Base-by-base conservation (phyloP, 176 grass and related monocot species). In the Triticum turgidum region DNA sequence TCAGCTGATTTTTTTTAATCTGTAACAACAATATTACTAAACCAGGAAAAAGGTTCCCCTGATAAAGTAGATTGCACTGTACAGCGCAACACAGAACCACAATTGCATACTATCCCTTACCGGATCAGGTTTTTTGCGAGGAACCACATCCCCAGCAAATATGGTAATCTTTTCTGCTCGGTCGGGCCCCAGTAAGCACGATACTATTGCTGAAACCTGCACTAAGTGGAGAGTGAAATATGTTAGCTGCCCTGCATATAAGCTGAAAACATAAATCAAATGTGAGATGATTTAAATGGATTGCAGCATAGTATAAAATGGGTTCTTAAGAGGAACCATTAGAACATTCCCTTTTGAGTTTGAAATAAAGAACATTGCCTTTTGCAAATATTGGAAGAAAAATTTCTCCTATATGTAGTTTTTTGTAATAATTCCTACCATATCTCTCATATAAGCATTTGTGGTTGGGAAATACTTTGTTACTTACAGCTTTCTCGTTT, bases 111-210 rank as follows among this genome's bases (percentile, higher is more conserved):
- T 80, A 45, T 4, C n/a, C 22, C 78, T 80, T 95, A 98, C 96
- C 29, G 96, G 96, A 92, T 98, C 96, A 80, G 96, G 96, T 85
- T 98, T 98, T 89, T 98, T 98, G 61, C 82, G 79, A 75, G 93
- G 93, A 89, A 98, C 96, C 73, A 98, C 93, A 86, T 98, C 96
- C 42, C 96, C 96, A 87, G 96, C 96, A 86, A 98, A 98, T 86
- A 98, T 95, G 66, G 82, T 92, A 88, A 98, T 98, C 79, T 94
- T 98, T 70, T 94, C 88, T 86, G 93, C 90, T 91, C 88, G 75
- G 25, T 94, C 86, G 62, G 89, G 86, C 27, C 96, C 96, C 63
- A 98, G 85, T 83, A 98, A 89, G 78, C 77, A 92, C 35, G 96
- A 94, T 37, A 98, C 93, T 94, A 98, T 98, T 80, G 96, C 91